Conservation (phyloP, 441 rosid genomes). For the Aleurites moluccanus region DNA sequence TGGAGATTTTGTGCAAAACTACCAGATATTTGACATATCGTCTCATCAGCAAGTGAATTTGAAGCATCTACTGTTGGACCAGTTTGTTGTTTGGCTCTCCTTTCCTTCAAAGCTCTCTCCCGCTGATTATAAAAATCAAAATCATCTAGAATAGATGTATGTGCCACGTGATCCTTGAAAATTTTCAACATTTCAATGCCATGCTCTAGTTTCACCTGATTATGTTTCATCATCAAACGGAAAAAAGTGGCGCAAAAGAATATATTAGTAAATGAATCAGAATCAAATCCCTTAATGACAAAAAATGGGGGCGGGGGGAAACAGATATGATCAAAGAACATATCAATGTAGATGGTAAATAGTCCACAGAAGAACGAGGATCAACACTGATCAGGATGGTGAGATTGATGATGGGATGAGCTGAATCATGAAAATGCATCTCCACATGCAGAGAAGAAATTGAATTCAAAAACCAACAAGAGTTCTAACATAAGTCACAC, state of each 20-base stretch:
- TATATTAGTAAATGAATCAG: slow-evolving; percentile 4
- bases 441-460: background rate
- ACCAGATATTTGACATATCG: slow-evolving; percentile 42
- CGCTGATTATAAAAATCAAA: slow-evolving; percentile 66
- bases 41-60: slow-evolving; percentile 28
- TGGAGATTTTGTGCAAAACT: slow-evolving; percentile 34
- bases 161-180: slow-evolving; percentile 58
- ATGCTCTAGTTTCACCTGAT: slow-evolving; percentile 70
- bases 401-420: background rate
- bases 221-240: slow-evolving; percentile 18
- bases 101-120: slow-evolving; percentile 53
- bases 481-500: background rate
- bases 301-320: background rate
- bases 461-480: background rate
- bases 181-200: slow-evolving; percentile 77
- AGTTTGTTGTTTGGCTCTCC: slow-evolving; percentile 43
- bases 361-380: background rate
- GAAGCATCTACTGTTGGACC: slow-evolving; percentile 21
- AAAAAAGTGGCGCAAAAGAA: slow-evolving; percentile 17
- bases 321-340: slow-evolving; percentile 7
- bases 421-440: background rate
- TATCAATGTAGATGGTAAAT: slow-evolving; percentile 1
- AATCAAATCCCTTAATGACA: background rate
- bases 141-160: slow-evolving; percentile 69
- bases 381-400: background rate